Evolutionary conservation across 768 basidiomycete species (phyloP), one percentile per base, ranked within the genome.

Genomic region (Kwoniella europaea): DNA sequence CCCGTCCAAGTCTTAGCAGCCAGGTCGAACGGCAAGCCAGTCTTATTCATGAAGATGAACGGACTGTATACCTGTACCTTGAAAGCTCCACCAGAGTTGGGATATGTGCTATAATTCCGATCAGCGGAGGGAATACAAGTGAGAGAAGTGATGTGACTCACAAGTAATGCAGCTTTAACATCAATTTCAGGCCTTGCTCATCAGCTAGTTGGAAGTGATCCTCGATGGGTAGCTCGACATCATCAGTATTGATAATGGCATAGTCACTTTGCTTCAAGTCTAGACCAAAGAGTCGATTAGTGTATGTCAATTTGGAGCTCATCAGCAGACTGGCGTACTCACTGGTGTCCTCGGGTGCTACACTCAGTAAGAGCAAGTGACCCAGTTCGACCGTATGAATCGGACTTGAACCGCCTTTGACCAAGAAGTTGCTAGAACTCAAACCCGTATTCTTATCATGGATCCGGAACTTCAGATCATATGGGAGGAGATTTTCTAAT

Each of bases 191-290:
- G 64, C 90, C 90, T 50, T 86, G 85, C 63, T 87, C 84, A 82
- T 98, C 97, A 4, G 89, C 87, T 57, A 98, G 83, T 6, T 87
- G 87, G 59, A 98, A 44, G 85, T 87, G 63, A 86, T 88, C 83
- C 95, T 97, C 65, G 89, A 87, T 70, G 91, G 91, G 73, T 94
- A 93, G 83, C 94, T 94, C 91, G 65, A 92, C 89, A 35, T 90
- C 90, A 80, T 97, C 94, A 16, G 92, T 93, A 79, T 94, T 98
- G 84, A 99, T 95, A 83, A 99, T 98, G 2, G 94, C 91, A 76
- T 97, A 99, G 69, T 98, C 95, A 81, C 94, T 96, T 16, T 93
- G 91, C 78, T 91, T 91, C 86, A 94, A 93, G 15, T 89, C 94
- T 96, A 75, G 4, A 22, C 22, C n/a, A 27, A 15, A 60, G 62